A percentile compares a stretch with the other conserved stretches of the same genome.
phyloP scores from a whole-genome alignment of 208 protist species.

The Acanthamoeba royreba region DNA sequence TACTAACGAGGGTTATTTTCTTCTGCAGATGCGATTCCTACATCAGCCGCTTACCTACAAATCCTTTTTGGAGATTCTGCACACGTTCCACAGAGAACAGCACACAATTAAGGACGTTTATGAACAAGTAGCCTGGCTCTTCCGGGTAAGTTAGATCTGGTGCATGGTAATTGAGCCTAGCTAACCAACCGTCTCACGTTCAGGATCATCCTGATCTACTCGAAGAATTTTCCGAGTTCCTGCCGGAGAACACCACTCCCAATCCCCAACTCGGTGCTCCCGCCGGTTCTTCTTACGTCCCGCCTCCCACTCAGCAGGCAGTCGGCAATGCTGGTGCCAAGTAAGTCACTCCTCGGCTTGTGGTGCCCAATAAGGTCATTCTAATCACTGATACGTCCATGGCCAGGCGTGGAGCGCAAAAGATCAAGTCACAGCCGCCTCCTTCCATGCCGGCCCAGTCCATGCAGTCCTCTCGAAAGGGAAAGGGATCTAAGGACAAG shows the following conservation, averaged over 20 bases:
- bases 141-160: conserved; percentile 33
- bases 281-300: not conserved
- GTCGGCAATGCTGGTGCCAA: not conserved
- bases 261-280: not conserved
- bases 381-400: not conserved
- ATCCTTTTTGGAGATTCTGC: conserved; percentile 84
- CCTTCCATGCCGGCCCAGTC: not conserved
- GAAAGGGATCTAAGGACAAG: not conserved
- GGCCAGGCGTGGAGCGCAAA: not conserved
- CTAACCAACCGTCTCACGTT: not conserved
- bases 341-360: not conserved
- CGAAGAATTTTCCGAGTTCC: conserved; percentile 82
- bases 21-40: conserved; percentile 66
- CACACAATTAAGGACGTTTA: conserved; percentile 81
- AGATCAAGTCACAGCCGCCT: not conserved
- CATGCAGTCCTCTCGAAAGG: not conserved
- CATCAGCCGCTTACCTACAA: conserved; percentile 79
- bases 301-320: not conserved
- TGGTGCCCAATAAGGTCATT: not conserved
- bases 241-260: conserved; percentile 68
- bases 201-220: conserved; percentile 78
- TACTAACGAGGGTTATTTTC: not conserved
- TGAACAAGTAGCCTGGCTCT: conserved; percentile 77
- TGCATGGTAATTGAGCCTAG: not conserved
- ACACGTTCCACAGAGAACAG: conserved; percentile 84